Conservation (phyloP, 2,329 filamentous ascomycete genomes). For the Ceratocystis colombiana region DNA sequence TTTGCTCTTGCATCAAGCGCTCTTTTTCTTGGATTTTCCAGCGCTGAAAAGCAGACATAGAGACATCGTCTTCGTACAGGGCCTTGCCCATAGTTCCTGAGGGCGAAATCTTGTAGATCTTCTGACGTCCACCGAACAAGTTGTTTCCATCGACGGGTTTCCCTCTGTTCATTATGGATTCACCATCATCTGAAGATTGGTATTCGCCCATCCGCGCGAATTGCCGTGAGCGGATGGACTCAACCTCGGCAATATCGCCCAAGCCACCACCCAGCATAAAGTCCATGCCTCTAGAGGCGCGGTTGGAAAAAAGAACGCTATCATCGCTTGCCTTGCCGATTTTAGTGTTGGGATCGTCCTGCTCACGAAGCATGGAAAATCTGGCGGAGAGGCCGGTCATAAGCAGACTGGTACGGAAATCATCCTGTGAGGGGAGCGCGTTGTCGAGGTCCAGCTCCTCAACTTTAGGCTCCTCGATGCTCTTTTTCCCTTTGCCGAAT, state of each 20-base stretch:
- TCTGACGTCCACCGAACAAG: constrained; percentile 88
- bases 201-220: constrained; percentile 56
- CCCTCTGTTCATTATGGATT: constrained; percentile 74
- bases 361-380: constrained; percentile 93
- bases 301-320: constrained; percentile 75
- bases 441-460: constrained; percentile 58
- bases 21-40: constrained; percentile 55
- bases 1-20: constrained; percentile 28
- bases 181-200: constrained; percentile 60
- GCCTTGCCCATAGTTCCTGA: constrained; percentile 50
- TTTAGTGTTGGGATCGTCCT: constrained; percentile 81
- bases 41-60: constrained; percentile 72
- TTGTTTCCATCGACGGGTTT: constrained; percentile 83
- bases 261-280: constrained; percentile 52
- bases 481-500: constrained; percentile 48
- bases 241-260: constrained; percentile 81
- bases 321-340: constrained; percentile 93
- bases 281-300: constrained; percentile 61
- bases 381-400: constrained; percentile 92
- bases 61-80: constrained; percentile 77
- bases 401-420: constrained; percentile 89
- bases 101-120: constrained; percentile 76
- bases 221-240: constrained; percentile 59
- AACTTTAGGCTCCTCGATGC: constrained; percentile 47
- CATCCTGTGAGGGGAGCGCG: constrained; percentile 70